phyloP scores from a whole-genome alignment of 2,329 filamentous ascomycete genomes.

The Colletotrichum eleusines region DNA sequence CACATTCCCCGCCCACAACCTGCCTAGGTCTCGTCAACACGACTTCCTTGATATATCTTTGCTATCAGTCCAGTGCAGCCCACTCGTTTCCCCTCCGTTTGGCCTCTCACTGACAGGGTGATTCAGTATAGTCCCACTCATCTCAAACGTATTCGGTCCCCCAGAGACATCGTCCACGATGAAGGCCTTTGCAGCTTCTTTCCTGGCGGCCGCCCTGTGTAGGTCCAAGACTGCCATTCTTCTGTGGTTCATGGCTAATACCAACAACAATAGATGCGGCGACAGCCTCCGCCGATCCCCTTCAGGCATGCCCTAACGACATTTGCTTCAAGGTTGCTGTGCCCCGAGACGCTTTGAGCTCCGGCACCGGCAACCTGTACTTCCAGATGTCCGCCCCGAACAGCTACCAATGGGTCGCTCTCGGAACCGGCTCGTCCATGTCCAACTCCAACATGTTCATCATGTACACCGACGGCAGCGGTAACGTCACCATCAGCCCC shows the following conservation, averaged over 20 bases:
- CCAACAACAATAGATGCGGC: slow-evolving; percentile 41
- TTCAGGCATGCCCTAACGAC: slow-evolving; percentile 56
- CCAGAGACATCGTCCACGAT: slow-evolving; percentile 16
- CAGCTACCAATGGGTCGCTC: slow-evolving; percentile 66
- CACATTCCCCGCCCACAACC: not conserved
- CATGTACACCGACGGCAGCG: slow-evolving; percentile 68
- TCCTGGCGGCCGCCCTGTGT: slow-evolving; percentile 35
- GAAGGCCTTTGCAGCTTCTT: slow-evolving; percentile 36
- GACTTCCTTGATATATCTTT: not conserved
- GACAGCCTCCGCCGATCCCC: slow-evolving; percentile 47
- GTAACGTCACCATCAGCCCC: slow-evolving; percentile 73
- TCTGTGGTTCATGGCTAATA: slow-evolving; percentile 11
- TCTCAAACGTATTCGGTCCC: not conserved
- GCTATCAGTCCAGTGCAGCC: not conserved
- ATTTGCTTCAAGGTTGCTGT: slow-evolving; percentile 70
- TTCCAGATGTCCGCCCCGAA: slow-evolving; percentile 70
- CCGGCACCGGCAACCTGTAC: slow-evolving; percentile 68
- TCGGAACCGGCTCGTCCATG: slow-evolving; percentile 70
- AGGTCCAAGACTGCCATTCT: not conserved
- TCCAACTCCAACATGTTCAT: slow-evolving; percentile 70
- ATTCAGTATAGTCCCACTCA: not conserved
- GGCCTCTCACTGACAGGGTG: not conserved
- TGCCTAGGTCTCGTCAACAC: not conserved
- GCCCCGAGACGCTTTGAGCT: slow-evolving; percentile 61
- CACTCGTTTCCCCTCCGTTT: too few relatives aligned